Evolutionary conservation across 2,329 filamentous ascomycete species (phyloP), one percentile per base, ranked within the genome.

Genomic region (Alternaria gaisen): DNA sequence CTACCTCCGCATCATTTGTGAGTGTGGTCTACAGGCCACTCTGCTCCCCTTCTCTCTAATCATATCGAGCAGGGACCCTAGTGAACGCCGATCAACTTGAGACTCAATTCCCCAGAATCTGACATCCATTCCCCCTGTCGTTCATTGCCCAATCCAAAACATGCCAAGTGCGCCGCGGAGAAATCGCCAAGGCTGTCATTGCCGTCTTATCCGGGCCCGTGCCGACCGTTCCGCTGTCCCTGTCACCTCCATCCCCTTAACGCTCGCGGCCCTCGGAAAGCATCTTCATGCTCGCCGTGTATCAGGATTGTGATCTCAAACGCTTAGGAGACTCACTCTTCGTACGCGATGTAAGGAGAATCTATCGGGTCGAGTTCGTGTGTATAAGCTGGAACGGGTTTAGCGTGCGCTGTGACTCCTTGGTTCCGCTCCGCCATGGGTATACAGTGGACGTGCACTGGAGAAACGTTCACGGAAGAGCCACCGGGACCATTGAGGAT

Each of bases 171-270:
- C 50, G 50, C 50, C 22, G 20, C 50, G 24, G 24, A 14, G 36
- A 16, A 6, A 53, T 34, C 30, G 50, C 50, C 50, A 53, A 53
- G 50, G 14, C 12, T 34, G 36, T 53, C 50, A n/a, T 41, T 53
- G 50, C 36, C 50, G 50, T 53, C 6, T 40, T 53, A 26, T 1
- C 24, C 24, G 24, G 24, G 38, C 10, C 36, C 36, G 36, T 38
- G 12, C 50, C 50, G 50, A 28, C 26, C 38, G 16, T 41, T 41
- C 50, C 50, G 50, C 50, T 53, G 50, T 30, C 36, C 50, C 50
- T 53, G 24, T 40, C 36, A 53, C 20, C 3, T 41, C 18, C 36
- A n/a, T 20, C 50, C 20, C 22, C 34, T 38, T 51, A 51, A 18
- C 16, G 24, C 24, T 34, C 24, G 38, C 36, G 10, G 26, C 8